A percentile compares a stretch with the other conserved stretches of the same genome.
Conservation (phyloP, 2,329 filamentous ascomycete genomes). For the Kalmusia sp. region DNA sequence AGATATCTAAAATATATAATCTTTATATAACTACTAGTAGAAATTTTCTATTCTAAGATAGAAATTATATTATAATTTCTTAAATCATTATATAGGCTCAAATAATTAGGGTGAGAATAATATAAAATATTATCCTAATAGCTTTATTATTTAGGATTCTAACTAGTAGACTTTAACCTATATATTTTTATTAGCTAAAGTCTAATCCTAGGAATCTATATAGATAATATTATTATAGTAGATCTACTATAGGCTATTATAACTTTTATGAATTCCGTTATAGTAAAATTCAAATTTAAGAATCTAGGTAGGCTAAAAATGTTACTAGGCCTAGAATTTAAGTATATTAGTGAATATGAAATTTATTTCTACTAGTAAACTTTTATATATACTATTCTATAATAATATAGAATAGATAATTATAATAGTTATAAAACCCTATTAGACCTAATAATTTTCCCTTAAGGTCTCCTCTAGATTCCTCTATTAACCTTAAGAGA, state of each 20-base stretch:
- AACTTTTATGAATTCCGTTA: not conserved
- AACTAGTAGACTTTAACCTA: constrained; percentile 1
- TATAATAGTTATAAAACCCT: constrained; percentile 9
- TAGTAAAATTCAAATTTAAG: constrained; percentile 11
- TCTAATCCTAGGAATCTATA: constrained; percentile 18
- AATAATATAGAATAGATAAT: constrained; percentile 1
- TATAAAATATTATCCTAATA: constrained; percentile 9
- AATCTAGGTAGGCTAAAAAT: constrained; percentile 9
- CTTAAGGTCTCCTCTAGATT: not conserved
- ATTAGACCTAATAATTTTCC: constrained; percentile 12
- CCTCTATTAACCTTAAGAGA: not conserved
- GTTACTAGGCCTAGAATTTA: constrained; percentile 12
- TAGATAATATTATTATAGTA: constrained; percentile 16
- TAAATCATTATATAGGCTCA: constrained; percentile 22
- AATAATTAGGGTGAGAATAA: constrained; percentile 21
- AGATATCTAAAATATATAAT: constrained; percentile 2
- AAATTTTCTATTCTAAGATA: not conserved
- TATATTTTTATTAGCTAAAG: constrained; percentile 9
- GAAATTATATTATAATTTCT: not conserved
- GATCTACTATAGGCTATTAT: not conserved
- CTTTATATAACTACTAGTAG: constrained; percentile 2
- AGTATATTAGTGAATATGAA: not conserved
- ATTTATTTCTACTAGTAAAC: constrained; percentile 2
- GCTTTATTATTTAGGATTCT: constrained; percentile 1
- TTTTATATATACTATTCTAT: constrained; percentile 1